phyloP scores from a whole-genome alignment of 2,329 filamentous ascomycete species.

The Sporothrix globosa region DNA sequence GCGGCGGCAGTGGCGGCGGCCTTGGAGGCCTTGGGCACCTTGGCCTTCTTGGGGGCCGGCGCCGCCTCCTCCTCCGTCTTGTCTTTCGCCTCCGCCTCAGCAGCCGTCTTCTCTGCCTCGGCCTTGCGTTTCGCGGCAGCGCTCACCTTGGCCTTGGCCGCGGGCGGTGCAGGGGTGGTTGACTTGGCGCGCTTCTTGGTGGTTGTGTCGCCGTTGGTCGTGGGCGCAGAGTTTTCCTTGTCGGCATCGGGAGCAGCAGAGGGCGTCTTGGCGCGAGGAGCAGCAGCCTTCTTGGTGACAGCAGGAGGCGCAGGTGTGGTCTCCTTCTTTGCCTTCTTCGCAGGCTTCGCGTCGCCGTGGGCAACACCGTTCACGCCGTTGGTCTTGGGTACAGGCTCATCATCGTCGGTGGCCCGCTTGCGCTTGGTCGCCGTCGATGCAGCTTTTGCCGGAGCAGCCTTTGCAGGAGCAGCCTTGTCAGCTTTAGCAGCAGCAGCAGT shows the following conservation, averaged over 20 bases:
- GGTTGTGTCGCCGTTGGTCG: slow-evolving; percentile 31
- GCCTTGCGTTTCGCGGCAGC: slow-evolving; percentile 34
- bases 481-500: slow-evolving; percentile 30
- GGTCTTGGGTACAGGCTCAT: slow-evolving; percentile 33
- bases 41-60: slow-evolving; percentile 34
- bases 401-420: slow-evolving; percentile 32
- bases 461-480: slow-evolving; percentile 36
- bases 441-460: slow-evolving; percentile 26
- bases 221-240: slow-evolving; percentile 34
- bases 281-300: slow-evolving; percentile 25
- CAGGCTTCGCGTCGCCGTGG: slow-evolving; percentile 36
- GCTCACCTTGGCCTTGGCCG: slow-evolving; percentile 33
- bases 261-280: slow-evolving; percentile 28
- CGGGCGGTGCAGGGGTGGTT: slow-evolving; percentile 26
- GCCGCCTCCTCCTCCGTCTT: slow-evolving; percentile 27
- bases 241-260: slow-evolving; percentile 27
- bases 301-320: slow-evolving; percentile 21
- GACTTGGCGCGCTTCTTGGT: slow-evolving; percentile 32
- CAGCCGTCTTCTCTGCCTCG: slow-evolving; percentile 4
- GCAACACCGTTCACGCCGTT: slow-evolving; percentile 26
- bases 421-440: slow-evolving; percentile 22
- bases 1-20: slow-evolving; percentile 18
- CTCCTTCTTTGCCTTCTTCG: slow-evolving; percentile 38
- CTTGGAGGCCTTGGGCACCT: slow-evolving; percentile 35
- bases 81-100: slow-evolving; percentile 1